These are phyloP conservation scores for Kodamaea kaohsiungensis DNA, from an alignment of 805 yeast genomes.

Conservation along the genomic window DNA sequence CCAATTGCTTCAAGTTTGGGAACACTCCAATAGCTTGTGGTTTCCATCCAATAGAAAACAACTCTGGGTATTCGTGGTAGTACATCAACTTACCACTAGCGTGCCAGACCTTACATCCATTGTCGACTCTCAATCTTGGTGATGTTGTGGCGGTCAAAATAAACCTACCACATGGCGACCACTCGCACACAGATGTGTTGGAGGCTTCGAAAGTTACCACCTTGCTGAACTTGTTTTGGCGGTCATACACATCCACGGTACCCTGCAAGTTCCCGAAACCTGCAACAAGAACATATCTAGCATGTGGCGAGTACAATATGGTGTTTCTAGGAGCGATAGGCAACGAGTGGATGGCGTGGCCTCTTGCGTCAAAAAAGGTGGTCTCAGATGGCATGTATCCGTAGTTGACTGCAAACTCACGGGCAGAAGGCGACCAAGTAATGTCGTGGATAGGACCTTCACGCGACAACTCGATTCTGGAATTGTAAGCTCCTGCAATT, in stretches of 20 bases:
- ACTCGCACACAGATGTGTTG: constrained; percentile 93
- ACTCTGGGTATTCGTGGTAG: constrained; percentile 77
- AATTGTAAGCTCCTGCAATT: constrained; percentile 88
- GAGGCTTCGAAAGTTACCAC: constrained; percentile 85
- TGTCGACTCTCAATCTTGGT: constrained; percentile 95
- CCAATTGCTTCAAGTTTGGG: constrained; percentile 53
- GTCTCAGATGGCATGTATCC: constrained; percentile 98
- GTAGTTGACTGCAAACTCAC: constrained; percentile 96
- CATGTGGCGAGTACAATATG: constrained; percentile 90
- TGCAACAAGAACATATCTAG: constrained; percentile 85
- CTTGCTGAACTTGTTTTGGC: constrained; percentile 79
- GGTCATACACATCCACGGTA: constrained; percentile 90
- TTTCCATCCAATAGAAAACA: constrained; percentile 83
- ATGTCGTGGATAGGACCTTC: constrained; percentile 98
- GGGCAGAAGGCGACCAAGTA: constrained; percentile 93
- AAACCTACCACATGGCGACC: constrained; percentile 97
- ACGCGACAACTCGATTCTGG: constrained; percentile 80
- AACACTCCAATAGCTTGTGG: constrained; percentile 56
- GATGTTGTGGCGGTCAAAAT: constrained; percentile 95
- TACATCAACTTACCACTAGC: constrained; percentile 80
- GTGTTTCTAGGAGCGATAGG: constrained; percentile 91
- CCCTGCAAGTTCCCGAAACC: constrained; percentile 99
- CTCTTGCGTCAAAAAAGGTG: constrained; percentile 91
- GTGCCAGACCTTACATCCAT: constrained; percentile 93
- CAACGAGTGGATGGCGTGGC: constrained; percentile 78